Evolutionary conservation across 1,139 yeast genomes (phyloP).

Genomic region (Yamadazyma atlantica): DNA sequence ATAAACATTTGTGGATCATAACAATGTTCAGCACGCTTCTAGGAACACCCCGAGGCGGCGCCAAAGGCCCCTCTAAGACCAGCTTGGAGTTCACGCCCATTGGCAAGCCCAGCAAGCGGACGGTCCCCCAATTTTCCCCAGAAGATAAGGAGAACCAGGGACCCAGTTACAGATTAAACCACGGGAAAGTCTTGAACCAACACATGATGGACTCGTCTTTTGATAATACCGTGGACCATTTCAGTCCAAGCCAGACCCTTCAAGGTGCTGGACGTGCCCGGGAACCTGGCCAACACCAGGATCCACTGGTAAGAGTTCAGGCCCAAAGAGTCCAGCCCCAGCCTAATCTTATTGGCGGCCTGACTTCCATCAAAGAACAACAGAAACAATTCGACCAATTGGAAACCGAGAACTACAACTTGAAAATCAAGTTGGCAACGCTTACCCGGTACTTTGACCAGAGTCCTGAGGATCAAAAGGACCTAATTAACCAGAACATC

Average conservation of each 20-base stretch:
- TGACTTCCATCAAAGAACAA: constrained; percentile 49
- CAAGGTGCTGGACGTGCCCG: not conserved
- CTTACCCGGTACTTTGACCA: constrained; percentile 48
- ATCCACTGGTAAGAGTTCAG: no score
- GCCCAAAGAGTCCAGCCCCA: not conserved
- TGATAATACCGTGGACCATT: constrained; percentile 32
- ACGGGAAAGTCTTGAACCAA: constrained; percentile 10
- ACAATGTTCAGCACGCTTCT: constrained; percentile 14
- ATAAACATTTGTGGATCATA: not conserved
- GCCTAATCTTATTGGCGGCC: constrained; percentile 7
- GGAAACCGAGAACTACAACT: constrained; percentile 60
- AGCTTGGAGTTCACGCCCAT: constrained; percentile 45
- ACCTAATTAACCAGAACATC: constrained; percentile 38
- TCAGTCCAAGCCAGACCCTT: constrained; percentile 12
- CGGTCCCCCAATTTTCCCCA: not conserved
- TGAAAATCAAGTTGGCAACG: constrained; percentile 59
- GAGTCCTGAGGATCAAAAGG: constrained; percentile 43
- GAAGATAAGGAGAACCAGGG: constrained; percentile 9
- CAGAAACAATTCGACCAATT: constrained; percentile 50
- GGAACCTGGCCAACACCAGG: not conserved
- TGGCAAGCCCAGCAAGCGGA: constrained; percentile 19
- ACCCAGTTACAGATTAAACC: constrained; percentile 3
- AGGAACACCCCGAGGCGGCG: constrained; percentile 26
- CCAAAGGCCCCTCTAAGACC: constrained; percentile 6
- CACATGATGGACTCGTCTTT: constrained; percentile 26